Percentiles rank a stretch among this genome's conserved stretches.
Evolutionary conservation across 2,329 filamentous ascomycete species (phyloP).

Genomic region (Talaromyces sp.): DNA sequence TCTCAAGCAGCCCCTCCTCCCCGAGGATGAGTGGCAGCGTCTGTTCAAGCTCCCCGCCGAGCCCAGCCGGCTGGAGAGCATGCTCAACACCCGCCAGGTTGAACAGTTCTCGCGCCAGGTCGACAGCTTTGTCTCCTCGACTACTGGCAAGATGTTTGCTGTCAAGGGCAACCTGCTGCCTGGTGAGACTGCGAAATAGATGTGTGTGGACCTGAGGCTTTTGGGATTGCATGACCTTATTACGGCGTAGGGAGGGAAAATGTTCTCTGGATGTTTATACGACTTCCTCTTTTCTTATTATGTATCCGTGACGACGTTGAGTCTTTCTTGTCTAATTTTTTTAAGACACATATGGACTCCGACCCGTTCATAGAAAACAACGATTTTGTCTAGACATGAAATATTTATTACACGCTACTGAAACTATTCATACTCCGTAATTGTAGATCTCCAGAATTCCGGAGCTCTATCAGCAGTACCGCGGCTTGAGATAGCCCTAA

Average conservation of each 20-base stretch:
- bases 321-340: constrained; percentile 20
- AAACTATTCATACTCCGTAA: no score
- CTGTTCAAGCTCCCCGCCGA: constrained; percentile 97
- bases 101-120: constrained; percentile 98
- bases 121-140: constrained; percentile 89
- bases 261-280: constrained; percentile 44
- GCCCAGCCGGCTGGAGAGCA: constrained; percentile 87
- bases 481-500: constrained; percentile 14
- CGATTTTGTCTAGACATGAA: constrained; percentile 13
- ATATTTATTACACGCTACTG: constrained; percentile 2
- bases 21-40: constrained; percentile 97
- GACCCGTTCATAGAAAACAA: constrained; percentile 28
- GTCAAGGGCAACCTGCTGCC: constrained; percentile 72
- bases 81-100: constrained; percentile 93
- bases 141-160: constrained; percentile 97
- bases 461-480: not conserved
- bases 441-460: not conserved
- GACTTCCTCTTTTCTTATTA: constrained; percentile 35
- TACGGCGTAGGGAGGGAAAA: constrained; percentile 48
- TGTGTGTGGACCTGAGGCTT: constrained; percentile 29
- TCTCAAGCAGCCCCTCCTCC: constrained; percentile 84
- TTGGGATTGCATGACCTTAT: constrained; percentile 46
- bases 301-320: constrained; percentile 35
- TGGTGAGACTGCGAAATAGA: constrained; percentile 50
- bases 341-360: constrained; percentile 21